Conservation (phyloP, 1,284 basidiomycete genomes). For the Calocybe gambosa region DNA sequence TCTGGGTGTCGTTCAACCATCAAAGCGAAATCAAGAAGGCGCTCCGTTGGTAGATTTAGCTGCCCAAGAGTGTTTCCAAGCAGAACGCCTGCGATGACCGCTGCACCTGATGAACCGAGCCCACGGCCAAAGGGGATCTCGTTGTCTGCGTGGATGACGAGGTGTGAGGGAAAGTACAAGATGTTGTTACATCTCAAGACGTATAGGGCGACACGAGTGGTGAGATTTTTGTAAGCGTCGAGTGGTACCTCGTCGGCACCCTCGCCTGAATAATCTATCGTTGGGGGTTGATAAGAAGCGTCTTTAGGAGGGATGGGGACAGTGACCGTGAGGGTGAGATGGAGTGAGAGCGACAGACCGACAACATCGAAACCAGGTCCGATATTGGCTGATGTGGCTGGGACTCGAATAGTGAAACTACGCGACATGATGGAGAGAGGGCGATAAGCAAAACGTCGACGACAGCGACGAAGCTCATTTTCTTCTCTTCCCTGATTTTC, state of each 20-base stretch:
- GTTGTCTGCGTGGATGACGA: conserved; percentile 78
- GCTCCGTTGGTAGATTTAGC: conserved; percentile 61
- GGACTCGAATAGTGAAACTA: conserved; percentile 72
- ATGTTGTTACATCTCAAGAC: conserved; percentile 85
- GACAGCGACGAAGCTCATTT: not conserved
- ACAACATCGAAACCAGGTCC: conserved; percentile 99
- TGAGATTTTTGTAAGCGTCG: conserved; percentile 95
- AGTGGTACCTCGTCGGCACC: conserved; percentile 90
- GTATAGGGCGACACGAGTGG: conserved; percentile 97
- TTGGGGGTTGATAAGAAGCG: conserved; percentile 43
- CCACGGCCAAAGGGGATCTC: conserved; percentile 98
- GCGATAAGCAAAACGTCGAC: not conserved
- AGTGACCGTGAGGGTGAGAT: conserved; percentile 74
- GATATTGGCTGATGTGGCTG: conserved; percentile 97
- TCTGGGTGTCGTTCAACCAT: conserved; percentile 99
- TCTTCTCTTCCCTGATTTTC: not conserved
- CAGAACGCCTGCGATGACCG: conserved; percentile 93
- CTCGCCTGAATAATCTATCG: conserved; percentile 80
- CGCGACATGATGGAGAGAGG: conserved; percentile 17
- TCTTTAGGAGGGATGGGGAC: conserved; percentile 22
- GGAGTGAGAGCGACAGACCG: conserved; percentile 90
- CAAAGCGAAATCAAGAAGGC: conserved; percentile 92
- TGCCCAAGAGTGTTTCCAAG: conserved; percentile 82
- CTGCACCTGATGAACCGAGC: conserved; percentile 94
- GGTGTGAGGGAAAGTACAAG: conserved; percentile 68